These are phyloP conservation scores for Cicer bijugum DNA, from an alignment of 306 rosid genomes.

Conservation along the genomic window DNA sequence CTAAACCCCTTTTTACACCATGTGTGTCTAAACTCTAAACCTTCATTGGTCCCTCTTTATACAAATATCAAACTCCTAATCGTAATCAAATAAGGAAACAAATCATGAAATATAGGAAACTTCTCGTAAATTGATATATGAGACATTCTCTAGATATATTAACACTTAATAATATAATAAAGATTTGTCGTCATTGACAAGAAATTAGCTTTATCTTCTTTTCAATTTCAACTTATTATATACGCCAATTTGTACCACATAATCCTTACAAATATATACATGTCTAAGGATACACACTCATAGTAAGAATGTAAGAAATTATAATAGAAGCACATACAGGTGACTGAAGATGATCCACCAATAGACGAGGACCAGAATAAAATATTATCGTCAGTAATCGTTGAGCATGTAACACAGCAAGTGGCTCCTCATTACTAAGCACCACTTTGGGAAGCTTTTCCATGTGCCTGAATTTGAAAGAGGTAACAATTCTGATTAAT, in stretches of 20 bases:
- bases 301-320: constrained; percentile 35
- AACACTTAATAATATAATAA: no score
- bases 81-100: no score
- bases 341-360: constrained; percentile 80
- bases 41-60: no score
- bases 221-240: constrained; percentile 25
- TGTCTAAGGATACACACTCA: background rate
- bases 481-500: constrained; percentile 38
- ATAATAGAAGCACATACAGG: constrained; percentile 63
- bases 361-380: constrained; percentile 86
- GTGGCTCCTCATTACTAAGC: constrained; percentile 78
- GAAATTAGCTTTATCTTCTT: no score
- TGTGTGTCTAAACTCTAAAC: no score
- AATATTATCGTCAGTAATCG: constrained; percentile 71
- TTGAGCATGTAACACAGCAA: constrained; percentile 72
- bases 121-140: no score
- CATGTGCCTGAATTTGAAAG: constrained; percentile 65
- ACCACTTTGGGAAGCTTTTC: constrained; percentile 91
- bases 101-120: no score
- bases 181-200: no score
- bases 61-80: no score
- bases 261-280: constrained; percentile 7
- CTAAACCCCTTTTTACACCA: no score
- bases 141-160: no score
- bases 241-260: constrained; percentile 16